These are phyloP conservation scores for Aspergillus nidulans DNA, from an alignment of 495 filamentous ascomycete species.

Conservation along the genomic window DNA sequence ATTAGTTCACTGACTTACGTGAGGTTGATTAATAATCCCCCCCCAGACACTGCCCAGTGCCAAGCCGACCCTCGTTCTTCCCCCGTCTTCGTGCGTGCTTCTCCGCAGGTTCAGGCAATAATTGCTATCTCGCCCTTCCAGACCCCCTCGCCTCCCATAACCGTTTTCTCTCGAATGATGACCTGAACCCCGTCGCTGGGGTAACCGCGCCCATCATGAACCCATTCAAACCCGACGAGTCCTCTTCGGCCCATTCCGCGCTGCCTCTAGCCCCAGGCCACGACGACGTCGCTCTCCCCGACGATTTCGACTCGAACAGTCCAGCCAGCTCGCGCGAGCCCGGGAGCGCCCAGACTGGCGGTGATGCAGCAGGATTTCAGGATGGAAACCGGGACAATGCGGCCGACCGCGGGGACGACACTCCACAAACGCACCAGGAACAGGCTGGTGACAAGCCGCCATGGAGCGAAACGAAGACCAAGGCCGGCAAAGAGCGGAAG, in stretches of 20 bases:
- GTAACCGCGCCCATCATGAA: constrained; percentile 45
- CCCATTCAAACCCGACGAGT: constrained; percentile 37
- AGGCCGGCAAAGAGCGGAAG: constrained; percentile 95
- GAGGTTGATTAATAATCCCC: not conserved
- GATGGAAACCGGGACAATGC: constrained; percentile 14
- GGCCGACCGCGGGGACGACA: not conserved
- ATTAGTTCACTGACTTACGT: too few relatives aligned
- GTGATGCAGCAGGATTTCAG: constrained; percentile 19
- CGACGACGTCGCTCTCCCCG: constrained; percentile 29
- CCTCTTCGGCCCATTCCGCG: constrained; percentile 30
- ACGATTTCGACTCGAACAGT: constrained; percentile 43
- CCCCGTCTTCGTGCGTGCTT: constrained; percentile 35
- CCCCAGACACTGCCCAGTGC: not conserved
- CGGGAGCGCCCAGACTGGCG: constrained; percentile 25
- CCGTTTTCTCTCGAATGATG: constrained; percentile 30
- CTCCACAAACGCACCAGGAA: constrained; percentile 41
- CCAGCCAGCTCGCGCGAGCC: constrained; percentile 43
- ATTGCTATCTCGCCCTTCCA: constrained; percentile 2
- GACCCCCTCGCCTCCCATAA: constrained; percentile 6
- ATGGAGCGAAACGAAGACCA: constrained; percentile 98
- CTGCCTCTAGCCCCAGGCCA: constrained; percentile 22
- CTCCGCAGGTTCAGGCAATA: constrained; percentile 20
- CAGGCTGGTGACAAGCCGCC: constrained; percentile 47
- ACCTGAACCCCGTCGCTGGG: constrained; percentile 33
- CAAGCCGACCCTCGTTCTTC: constrained; percentile 18